Percentiles rank a stretch among this genome's conserved stretches.
Conservation (phyloP, 352 stramenopile species). For the Pythium sukuiense region DNA sequence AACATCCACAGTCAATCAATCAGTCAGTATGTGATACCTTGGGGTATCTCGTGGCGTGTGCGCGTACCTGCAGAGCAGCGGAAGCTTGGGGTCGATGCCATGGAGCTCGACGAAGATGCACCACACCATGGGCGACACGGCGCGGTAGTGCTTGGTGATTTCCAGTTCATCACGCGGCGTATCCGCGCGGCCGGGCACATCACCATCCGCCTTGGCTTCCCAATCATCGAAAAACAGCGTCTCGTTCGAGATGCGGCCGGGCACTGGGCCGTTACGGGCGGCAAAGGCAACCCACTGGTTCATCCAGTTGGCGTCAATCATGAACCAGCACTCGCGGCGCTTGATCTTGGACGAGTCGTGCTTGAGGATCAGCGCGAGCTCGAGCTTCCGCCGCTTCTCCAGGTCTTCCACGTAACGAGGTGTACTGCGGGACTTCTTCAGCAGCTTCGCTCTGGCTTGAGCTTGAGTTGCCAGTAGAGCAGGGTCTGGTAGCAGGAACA, state of each 20-base stretch:
- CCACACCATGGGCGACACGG: slow-evolving; percentile 79
- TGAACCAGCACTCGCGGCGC: slow-evolving; percentile 74
- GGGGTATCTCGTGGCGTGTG: no score
- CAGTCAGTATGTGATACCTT: neutral
- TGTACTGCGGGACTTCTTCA: slow-evolving; percentile 29
- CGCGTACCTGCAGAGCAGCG: slow-evolving; percentile 32
- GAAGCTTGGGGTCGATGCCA: slow-evolving; percentile 39
- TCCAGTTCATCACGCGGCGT: slow-evolving; percentile 40
- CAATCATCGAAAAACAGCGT: slow-evolving; percentile 51
- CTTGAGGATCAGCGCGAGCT: slow-evolving; percentile 56
- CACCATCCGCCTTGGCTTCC: slow-evolving; percentile 32
- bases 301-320: slow-evolving; percentile 65
- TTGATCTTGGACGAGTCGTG: slow-evolving; percentile 54
- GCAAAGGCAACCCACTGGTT: slow-evolving; percentile 60
- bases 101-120: slow-evolving; percentile 64
- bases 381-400: slow-evolving; percentile 48
- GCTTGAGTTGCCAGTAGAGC: neutral
- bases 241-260: slow-evolving; percentile 61
- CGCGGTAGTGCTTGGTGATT: slow-evolving; percentile 59
- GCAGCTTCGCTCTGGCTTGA: neutral
- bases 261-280: slow-evolving; percentile 38
- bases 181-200: slow-evolving; percentile 38
- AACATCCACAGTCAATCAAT: neutral
- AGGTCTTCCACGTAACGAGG: slow-evolving; percentile 51
- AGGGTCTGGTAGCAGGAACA: slow-evolving; percentile 42